Conservation (phyloP, 1,139 yeast species). For the Sugiyamaella paludigena region DNA sequence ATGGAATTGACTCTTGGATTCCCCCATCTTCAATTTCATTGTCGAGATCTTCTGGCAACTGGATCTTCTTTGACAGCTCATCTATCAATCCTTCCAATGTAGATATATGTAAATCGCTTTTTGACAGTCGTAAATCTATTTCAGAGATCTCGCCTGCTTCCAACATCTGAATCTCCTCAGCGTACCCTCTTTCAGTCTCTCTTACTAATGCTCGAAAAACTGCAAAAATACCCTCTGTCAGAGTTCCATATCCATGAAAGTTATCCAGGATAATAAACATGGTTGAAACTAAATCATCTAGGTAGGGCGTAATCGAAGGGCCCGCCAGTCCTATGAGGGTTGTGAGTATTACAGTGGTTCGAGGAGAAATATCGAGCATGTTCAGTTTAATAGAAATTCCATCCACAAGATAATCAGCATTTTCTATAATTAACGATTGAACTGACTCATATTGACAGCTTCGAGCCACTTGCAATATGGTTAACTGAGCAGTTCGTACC, state of each 20-base stretch:
- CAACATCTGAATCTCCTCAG: constrained; percentile 18
- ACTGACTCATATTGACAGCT: constrained; percentile 59
- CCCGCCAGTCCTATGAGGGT: constrained; percentile 73
- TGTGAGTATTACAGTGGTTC: constrained; percentile 66
- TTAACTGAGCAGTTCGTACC: constrained; percentile 47
- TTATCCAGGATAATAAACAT: constrained; percentile 75
- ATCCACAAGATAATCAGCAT: constrained; percentile 80
- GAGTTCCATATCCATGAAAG: constrained; percentile 73
- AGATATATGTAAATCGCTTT: background rate
- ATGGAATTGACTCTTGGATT: too few species aligned
- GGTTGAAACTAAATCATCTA: constrained; percentile 70
- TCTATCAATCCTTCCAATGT: background rate
- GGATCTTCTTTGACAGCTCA: constrained; percentile 15
- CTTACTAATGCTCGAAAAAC: constrained; percentile 64
- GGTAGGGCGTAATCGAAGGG: constrained; percentile 56
- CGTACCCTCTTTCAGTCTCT: constrained; percentile 48
- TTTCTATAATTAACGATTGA: constrained; percentile 54
- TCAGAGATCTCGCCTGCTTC: too few species aligned
- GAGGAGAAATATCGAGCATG: constrained; percentile 67
- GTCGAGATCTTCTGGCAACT: constrained; percentile 34
- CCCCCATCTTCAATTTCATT: constrained; percentile 35
- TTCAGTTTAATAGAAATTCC: constrained; percentile 65
- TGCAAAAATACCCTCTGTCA: constrained; percentile 72
- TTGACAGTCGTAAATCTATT: constrained; percentile 17
- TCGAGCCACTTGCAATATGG: constrained; percentile 49